Conservation (phyloP, 371 early-diverging fungal genomes). For the Enteropsectra breve region DNA sequence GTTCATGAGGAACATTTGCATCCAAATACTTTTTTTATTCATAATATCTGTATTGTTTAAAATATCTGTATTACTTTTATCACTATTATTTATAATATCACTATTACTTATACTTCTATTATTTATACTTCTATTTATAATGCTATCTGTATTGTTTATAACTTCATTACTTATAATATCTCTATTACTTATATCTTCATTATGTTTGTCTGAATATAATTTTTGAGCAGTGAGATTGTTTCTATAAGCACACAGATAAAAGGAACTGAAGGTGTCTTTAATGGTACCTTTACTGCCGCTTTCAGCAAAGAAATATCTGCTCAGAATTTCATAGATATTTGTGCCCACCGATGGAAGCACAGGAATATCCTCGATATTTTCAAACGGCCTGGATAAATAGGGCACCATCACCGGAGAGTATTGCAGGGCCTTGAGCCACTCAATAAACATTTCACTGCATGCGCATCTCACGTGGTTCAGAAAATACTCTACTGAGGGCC, state of each 20-base stretch:
- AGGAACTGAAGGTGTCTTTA: neutral
- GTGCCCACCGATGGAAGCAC: slow-evolving; percentile 1
- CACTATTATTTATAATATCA: too few species aligned
- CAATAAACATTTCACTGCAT: slow-evolving; percentile 23
- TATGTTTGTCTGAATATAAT: too few species aligned
- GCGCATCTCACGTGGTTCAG: slow-evolving; percentile 15
- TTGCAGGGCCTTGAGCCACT: neutral
- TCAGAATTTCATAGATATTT: neutral
- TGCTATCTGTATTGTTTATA: neutral
- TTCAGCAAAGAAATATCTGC: slow-evolving; percentile 20
- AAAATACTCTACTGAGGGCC: slow-evolving; percentile 35
- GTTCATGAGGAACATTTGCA: neutral
- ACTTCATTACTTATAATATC: neutral
- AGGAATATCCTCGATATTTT: slow-evolving; percentile 11
- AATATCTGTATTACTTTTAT: neutral
- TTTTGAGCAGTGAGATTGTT: too few species aligned
- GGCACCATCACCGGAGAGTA: slow-evolving; percentile 3
- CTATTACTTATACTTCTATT: too few species aligned
- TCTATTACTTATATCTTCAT: too few species aligned
- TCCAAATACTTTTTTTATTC: neutral
- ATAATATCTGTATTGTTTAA: neutral
- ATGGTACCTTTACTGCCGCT: neutral
- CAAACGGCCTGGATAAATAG: slow-evolving; percentile 8
- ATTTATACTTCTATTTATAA: neutral
- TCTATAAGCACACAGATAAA: too few species aligned